phyloP scores from a whole-genome alignment of 768 basidiomycete genomes.

The Pluteus cervinus region DNA sequence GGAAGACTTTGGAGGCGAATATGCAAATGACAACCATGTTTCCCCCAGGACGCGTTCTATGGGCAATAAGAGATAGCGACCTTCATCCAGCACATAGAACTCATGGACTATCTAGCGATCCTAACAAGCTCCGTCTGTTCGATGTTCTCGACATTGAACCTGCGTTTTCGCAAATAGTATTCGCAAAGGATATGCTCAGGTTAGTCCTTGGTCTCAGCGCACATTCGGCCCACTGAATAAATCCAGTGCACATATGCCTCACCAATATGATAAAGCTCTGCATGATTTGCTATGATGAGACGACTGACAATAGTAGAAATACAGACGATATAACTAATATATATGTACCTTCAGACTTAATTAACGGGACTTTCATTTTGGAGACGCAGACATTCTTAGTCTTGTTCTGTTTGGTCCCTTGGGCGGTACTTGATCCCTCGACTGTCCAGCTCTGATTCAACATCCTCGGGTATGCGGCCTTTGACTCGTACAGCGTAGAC shows the following conservation, averaged over 20 bases:
- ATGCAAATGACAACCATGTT: slow-evolving; percentile 71
- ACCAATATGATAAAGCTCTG: slow-evolving; percentile 72
- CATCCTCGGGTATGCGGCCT: slow-evolving; percentile 80
- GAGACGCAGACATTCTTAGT: slow-evolving; percentile 28
- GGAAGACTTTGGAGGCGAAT: slow-evolving; percentile 81
- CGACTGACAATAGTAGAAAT: background rate
- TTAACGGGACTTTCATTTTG: background rate
- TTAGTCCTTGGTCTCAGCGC: slow-evolving; percentile 22
- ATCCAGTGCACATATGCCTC: slow-evolving; percentile 66
- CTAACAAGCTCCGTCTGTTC: slow-evolving; percentile 63
- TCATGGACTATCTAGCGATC: slow-evolving; percentile 15
- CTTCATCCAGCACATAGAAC: slow-evolving; percentile 53
- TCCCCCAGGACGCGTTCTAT: slow-evolving; percentile 73
- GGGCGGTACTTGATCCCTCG: slow-evolving; percentile 83
- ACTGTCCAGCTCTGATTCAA: slow-evolving; percentile 73
- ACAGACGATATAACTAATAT: background rate
- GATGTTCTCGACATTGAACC: slow-evolving; percentile 73
- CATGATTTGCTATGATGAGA: slow-evolving; percentile 53
- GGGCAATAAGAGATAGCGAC: slow-evolving; percentile 73
- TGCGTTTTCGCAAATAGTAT: slow-evolving; percentile 77
- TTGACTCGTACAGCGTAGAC: slow-evolving; percentile 91
- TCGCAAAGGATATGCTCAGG: slow-evolving; percentile 81
- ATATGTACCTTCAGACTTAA: too few species aligned
- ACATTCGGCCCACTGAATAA: slow-evolving; percentile 2
- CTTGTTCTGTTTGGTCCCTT: slow-evolving; percentile 72